Evolutionary conservation across 202 grass and related monocot genomes (phyloP).

Genomic region (Carex sylvatica): DNA sequence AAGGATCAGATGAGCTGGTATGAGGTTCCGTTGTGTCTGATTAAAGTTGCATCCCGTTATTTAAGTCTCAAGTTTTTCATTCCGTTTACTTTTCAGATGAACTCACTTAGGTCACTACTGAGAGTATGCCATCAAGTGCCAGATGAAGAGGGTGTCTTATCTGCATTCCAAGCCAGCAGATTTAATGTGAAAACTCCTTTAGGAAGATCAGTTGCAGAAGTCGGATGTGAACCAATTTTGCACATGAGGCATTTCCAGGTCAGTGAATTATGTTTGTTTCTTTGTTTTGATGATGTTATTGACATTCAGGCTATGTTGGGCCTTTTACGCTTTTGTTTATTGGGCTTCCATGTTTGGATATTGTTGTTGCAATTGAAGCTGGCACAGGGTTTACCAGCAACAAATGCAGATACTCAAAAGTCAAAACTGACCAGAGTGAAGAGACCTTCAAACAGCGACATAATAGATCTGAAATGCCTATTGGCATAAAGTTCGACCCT

Average conservation of each 20-base stretch:
- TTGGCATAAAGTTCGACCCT: neutral
- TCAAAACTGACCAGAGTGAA: neutral
- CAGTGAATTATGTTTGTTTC: constrained; percentile 21
- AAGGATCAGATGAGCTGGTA: neutral
- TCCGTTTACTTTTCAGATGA: constrained; percentile 64
- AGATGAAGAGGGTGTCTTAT: constrained; percentile 49
- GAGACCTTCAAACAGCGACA: neutral
- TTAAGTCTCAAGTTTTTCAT: neutral
- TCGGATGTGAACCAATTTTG: constrained; percentile 95
- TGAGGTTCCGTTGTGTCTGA: neutral
- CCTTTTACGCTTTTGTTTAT: neutral
- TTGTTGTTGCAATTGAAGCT: neutral
- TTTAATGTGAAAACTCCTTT: constrained; percentile 75
- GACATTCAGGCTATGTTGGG: neutral
- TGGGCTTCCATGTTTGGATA: neutral
- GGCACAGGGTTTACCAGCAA: neutral
- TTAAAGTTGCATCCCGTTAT: neutral
- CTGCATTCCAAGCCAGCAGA: constrained; percentile 57
- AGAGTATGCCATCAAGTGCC: constrained; percentile 79
- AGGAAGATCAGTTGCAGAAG: constrained; percentile 81
- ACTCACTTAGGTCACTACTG: constrained; percentile 66
- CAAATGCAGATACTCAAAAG: neutral
- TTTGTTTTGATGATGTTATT: neutral
- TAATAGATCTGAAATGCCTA: neutral
- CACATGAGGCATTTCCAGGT: constrained; percentile 99